A percentile compares a stretch with the other conserved stretches of the same genome.
phyloP scores from a whole-genome alignment of 2,329 filamentous ascomycete genomes.

The Phialemonium atrogriseum region DNA sequence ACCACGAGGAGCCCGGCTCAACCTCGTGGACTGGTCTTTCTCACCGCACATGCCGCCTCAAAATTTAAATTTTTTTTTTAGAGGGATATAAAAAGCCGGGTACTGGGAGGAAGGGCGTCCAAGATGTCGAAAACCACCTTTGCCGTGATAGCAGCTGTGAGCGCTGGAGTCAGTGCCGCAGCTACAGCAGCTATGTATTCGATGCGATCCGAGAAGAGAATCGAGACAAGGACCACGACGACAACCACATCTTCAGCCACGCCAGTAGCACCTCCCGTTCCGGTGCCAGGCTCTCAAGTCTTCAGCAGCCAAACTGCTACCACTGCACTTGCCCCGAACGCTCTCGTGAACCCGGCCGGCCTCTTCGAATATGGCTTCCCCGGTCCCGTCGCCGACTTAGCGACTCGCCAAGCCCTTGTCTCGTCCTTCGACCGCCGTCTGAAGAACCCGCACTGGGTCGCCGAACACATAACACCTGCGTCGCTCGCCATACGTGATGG shows the following conservation, averaged over 20 bases:
- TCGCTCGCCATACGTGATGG: constrained; percentile 68
- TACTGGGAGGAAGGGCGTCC: constrained; percentile 7
- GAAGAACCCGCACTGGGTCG: constrained; percentile 89
- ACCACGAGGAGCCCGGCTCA: constrained; percentile 1
- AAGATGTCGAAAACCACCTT: constrained; percentile 73
- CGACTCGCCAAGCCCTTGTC: constrained; percentile 66
- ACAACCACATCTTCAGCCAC: constrained; percentile 24
- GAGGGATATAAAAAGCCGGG: too few relatives aligned
- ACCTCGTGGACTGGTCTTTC: constrained; percentile 2
- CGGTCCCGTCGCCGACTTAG: constrained; percentile 77
- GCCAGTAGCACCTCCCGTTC: constrained; percentile 16
- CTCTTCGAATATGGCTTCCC: constrained; percentile 87
- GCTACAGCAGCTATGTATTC: constrained; percentile 62
- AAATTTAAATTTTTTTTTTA: too few relatives aligned
- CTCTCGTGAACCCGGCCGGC: constrained; percentile 63
- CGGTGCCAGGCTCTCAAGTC: constrained; percentile 51
- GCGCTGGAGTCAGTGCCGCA: constrained; percentile 69
- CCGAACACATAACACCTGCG: constrained; percentile 88
- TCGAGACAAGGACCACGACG: constrained; percentile 23
- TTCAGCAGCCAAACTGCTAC: constrained; percentile 25
- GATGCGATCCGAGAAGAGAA: constrained; percentile 39
- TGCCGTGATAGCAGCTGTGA: constrained; percentile 66
- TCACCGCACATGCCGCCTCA: not conserved
- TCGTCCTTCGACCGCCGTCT: constrained; percentile 86
- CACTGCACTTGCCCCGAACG: constrained; percentile 19